phyloP scores from a whole-genome alignment of 768 basidiomycete species.

The Hericium alpestre region DNA sequence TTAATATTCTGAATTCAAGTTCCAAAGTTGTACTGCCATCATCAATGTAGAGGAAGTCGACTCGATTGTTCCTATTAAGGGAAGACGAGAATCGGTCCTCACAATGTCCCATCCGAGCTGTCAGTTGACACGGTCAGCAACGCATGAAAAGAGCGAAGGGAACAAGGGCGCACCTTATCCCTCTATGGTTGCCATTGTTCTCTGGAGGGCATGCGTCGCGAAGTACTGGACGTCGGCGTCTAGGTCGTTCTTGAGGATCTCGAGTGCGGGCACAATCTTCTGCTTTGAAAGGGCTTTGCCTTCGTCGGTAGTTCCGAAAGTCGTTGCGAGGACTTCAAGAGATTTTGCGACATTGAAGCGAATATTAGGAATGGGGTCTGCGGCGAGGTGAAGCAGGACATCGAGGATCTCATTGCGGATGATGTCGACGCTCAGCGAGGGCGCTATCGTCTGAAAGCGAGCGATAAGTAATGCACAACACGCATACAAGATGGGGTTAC shows the following conservation, averaged over 20 bases:
- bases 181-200: slow-evolving; percentile 28
- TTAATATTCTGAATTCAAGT: no score
- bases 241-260: slow-evolving; percentile 75
- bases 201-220: slow-evolving; percentile 70
- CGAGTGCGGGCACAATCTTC: slow-evolving; percentile 72
- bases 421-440: slow-evolving; percentile 76
- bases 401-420: slow-evolving; percentile 77
- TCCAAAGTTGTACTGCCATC: no score
- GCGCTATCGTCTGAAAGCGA: slow-evolving; percentile 73
- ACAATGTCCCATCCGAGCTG: no score
- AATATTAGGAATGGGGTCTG: slow-evolving; percentile 95
- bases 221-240: slow-evolving; percentile 98
- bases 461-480: background rate
- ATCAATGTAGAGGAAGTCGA: no score
- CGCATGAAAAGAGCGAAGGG: background rate
- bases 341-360: slow-evolving; percentile 98
- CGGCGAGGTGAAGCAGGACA: slow-evolving; percentile 69
- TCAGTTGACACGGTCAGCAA: no score
- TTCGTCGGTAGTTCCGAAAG: slow-evolving; percentile 52
- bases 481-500: slow-evolving; percentile 19
- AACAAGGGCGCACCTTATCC: slow-evolving; percentile 24
- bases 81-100: no score
- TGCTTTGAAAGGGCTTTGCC: slow-evolving; percentile 67
- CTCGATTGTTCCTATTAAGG: no score
- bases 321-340: slow-evolving; percentile 74